phyloP scores from a whole-genome alignment of 225 moss, liverwort and hornwort species.

The Physcomitrium patens region DNA sequence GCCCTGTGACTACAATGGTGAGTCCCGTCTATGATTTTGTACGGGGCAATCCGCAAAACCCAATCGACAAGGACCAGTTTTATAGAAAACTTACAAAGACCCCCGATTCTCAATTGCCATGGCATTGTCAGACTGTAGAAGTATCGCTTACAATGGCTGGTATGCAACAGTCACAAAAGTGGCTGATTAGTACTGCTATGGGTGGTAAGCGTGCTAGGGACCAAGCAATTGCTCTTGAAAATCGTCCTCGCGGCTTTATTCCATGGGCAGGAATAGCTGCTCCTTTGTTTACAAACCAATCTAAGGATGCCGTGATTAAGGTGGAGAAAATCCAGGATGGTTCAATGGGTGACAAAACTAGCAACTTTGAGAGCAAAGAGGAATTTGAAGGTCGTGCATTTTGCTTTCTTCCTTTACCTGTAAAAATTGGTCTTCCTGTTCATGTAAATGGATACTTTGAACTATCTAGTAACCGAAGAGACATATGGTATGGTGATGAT shows the following conservation, averaged over 20 bases:
- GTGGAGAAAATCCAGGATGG: constrained; percentile 22
- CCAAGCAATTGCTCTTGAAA: constrained; percentile 74
- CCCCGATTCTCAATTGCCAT: constrained; percentile 65
- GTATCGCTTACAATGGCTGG: constrained; percentile 48
- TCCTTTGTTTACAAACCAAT: constrained; percentile 44
- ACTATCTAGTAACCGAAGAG: constrained; percentile 85
- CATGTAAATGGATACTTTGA: constrained; percentile 96
- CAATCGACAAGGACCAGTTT: constrained; percentile 88
- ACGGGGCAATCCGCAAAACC: constrained; percentile 71
- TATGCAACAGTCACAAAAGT: constrained; percentile 58
- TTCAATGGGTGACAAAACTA: constrained; percentile 19
- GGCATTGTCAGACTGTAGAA: constrained; percentile 73
- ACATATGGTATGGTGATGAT: constrained; percentile 95
- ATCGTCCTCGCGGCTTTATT: constrained; percentile 74
- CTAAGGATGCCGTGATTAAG: constrained; percentile 21
- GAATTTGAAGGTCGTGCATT: constrained; percentile 82
- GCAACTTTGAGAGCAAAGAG: constrained; percentile 37
- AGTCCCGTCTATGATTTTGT: constrained; percentile 82
- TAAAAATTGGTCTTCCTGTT: constrained; percentile 80
- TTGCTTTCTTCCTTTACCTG: constrained; percentile 87
- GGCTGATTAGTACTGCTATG: constrained; percentile 83
- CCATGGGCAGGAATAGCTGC: constrained; percentile 95
- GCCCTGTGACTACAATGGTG: constrained; percentile 44
- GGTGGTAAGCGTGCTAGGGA: constrained; percentile 79
- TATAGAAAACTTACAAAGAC: constrained; percentile 74